Evolutionary conservation across 2,329 filamentous ascomycete species (phyloP).

Genomic region (Beauveria medogensis): DNA sequence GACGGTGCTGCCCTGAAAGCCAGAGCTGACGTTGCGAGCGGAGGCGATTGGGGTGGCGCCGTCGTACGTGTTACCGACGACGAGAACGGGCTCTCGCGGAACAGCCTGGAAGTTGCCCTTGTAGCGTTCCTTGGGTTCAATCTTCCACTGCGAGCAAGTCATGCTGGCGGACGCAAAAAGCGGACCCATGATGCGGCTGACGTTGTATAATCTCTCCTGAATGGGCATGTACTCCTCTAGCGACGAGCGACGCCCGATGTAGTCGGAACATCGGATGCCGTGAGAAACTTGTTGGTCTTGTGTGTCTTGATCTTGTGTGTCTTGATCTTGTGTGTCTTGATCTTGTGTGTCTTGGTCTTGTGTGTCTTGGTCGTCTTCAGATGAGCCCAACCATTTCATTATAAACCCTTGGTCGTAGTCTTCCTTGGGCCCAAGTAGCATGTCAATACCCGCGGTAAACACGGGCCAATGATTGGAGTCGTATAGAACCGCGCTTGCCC

Average conservation of each 20-base stretch:
- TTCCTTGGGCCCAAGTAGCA: slow-evolving; percentile 6
- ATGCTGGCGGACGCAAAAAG: slow-evolving; percentile 12
- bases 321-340: background rate
- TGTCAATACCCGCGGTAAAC: slow-evolving; percentile 12
- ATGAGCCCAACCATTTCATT: background rate
- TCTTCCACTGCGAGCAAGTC: slow-evolving; percentile 30
- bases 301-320: background rate
- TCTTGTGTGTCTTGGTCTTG: no score
- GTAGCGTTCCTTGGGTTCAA: slow-evolving; percentile 29
- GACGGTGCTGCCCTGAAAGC: slow-evolving; percentile 29
- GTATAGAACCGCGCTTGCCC: slow-evolving; percentile 16
- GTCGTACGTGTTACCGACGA: slow-evolving; percentile 32
- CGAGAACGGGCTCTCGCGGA: slow-evolving; percentile 26
- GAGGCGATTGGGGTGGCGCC: slow-evolving; percentile 30
- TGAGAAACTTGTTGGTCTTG: slow-evolving; percentile 4
- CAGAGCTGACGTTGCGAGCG: slow-evolving; percentile 27
- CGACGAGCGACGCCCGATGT: slow-evolving; percentile 17
- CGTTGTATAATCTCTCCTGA: slow-evolving; percentile 16
- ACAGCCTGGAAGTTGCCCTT: slow-evolving; percentile 24
- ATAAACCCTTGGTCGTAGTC: background rate
- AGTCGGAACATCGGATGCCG: slow-evolving; percentile 30
- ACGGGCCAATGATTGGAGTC: slow-evolving; percentile 14
- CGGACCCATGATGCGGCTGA: slow-evolving; percentile 23
- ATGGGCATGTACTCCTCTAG: slow-evolving; percentile 22
- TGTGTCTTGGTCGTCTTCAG: background rate